These are phyloP conservation scores for Golovinomyces cichoracearum DNA, from an alignment of 2,329 filamentous ascomycete species.

Conservation along the genomic window DNA sequence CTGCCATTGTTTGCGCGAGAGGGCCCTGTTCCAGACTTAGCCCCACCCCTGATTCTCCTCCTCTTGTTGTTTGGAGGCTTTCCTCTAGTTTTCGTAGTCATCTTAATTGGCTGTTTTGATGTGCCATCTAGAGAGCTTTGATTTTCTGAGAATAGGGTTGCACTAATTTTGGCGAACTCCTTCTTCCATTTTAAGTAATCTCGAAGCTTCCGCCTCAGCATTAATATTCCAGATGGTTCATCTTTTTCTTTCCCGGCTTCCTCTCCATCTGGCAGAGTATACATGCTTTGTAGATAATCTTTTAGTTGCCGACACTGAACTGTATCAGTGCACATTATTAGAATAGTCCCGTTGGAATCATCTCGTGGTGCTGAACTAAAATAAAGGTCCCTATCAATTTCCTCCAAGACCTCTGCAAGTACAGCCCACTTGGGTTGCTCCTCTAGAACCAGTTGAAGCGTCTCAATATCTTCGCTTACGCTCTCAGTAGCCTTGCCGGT, in stretches of 20 bases:
- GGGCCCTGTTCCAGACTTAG: conserved; percentile 43
- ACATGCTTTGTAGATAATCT: conserved; percentile 80
- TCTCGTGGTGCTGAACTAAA: conserved; percentile 53
- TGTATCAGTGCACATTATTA: conserved; percentile 87
- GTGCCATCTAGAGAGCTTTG: conserved; percentile 48
- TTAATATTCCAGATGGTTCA: conserved; percentile 50
- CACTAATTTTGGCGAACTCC: conserved; percentile 66
- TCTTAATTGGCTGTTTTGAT: conserved; percentile 24
- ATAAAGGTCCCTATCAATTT: conserved; percentile 77
- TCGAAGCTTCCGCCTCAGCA: conserved; percentile 71
- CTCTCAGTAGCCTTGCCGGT: conserved; percentile 28
- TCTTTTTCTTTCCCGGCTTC: conserved; percentile 23
- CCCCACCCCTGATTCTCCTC: conserved; percentile 57
- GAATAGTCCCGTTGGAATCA: conserved; percentile 69
- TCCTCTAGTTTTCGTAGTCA: conserved; percentile 22
- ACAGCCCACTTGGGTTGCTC: conserved; percentile 86
- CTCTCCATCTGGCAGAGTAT: conserved; percentile 29
- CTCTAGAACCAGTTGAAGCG: conserved; percentile 56
- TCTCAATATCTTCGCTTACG: conserved; percentile 14
- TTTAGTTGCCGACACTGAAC: conserved; percentile 67
- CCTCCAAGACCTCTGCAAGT: conserved; percentile 68
- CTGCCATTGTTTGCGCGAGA: conserved; percentile 47
- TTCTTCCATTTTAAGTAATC: conserved; percentile 78
- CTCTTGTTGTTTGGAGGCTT: conserved; percentile 63
- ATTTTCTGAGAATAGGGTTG: conserved; percentile 52